Evolutionary conservation across 2,329 filamentous ascomycete species (phyloP).

Genomic region (Epichloe baconii): DNA sequence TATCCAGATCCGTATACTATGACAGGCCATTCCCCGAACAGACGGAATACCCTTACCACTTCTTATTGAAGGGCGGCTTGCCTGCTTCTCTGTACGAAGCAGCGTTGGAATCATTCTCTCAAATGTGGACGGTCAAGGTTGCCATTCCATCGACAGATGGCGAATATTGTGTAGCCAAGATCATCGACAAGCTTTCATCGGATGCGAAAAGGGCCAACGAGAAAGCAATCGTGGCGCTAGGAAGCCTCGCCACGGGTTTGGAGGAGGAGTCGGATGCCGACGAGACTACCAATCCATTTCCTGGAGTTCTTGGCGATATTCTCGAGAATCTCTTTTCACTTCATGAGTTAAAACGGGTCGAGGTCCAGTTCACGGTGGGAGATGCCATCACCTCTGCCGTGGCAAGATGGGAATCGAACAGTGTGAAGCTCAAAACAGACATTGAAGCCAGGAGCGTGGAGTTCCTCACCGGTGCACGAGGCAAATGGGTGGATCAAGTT

Average conservation of each 20-base stretch:
- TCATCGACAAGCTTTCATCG: conserved; percentile 50
- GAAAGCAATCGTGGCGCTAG: conserved; percentile 67
- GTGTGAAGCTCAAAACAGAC: conserved; percentile 62
- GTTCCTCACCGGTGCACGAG: conserved; percentile 26
- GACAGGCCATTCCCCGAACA: conserved; percentile 15
- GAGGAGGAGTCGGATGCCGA: conserved; percentile 14
- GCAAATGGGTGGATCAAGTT: conserved; percentile 35
- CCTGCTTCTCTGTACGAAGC: conserved; percentile 28
- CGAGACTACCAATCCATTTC: conserved; percentile 10
- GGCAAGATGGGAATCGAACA: conserved; percentile 72
- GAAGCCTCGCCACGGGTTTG: conserved; percentile 57
- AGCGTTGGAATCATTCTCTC: conserved; percentile 30
- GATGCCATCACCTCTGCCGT: conserved; percentile 72
- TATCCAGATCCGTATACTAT: conserved; percentile 33
- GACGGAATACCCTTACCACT: conserved; percentile 16
- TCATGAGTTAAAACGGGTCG: conserved; percentile 72
- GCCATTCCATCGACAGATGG: conserved; percentile 20
- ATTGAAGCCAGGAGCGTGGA: conserved; percentile 40
- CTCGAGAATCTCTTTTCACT: conserved; percentile 59
- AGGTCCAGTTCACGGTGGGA: conserved; percentile 82
- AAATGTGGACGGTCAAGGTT: conserved; percentile 34
- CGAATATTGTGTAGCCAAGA: conserved; percentile 21
- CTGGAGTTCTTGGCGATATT: conserved; percentile 37
- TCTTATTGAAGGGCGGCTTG: conserved; percentile 19
- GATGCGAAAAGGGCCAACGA: conserved; percentile 73